Evolutionary conservation across 176 grass and related monocot genomes (phyloP).

Genomic region (Triticum urartu): DNA sequence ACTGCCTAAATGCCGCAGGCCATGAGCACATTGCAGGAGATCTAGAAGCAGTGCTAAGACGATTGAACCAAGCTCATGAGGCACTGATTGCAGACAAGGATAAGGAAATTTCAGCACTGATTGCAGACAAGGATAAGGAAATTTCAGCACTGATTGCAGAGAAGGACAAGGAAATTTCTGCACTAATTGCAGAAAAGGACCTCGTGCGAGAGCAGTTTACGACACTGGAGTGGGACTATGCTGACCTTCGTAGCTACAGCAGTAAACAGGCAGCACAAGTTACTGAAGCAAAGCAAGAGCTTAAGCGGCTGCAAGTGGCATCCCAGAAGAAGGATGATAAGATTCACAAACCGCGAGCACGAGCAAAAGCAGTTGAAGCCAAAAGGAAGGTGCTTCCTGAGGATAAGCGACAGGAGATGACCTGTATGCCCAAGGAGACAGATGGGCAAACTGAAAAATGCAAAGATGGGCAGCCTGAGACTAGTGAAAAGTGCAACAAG

Average conservation of each 20-base stretch:
- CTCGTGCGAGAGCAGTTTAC: constrained; percentile 53
- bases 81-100: background rate
- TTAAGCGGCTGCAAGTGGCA: constrained; percentile 18
- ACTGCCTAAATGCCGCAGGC: background rate
- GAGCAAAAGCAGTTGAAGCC: background rate
- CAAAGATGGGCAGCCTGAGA: background rate
- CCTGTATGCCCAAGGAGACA: constrained; percentile 27
- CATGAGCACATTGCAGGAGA: background rate
- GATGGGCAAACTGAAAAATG: constrained; percentile 10
- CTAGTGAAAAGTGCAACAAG: constrained; percentile 10
- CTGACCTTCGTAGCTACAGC: background rate
- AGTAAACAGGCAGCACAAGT: constrained; percentile 28
- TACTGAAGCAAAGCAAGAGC: constrained; percentile 44
- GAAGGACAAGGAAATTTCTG: constrained; percentile 42
- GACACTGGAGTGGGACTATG: constrained; percentile 45
- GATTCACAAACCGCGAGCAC: constrained; percentile 31
- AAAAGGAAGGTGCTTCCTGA: constrained; percentile 24
- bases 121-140: too few relatives aligned
- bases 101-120: too few relatives aligned
- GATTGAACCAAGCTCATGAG: constrained; percentile 43
- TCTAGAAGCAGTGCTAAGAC: constrained; percentile 30
- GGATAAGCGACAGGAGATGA: constrained; percentile 13
- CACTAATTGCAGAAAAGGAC: constrained; percentile 36
- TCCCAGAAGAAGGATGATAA: constrained; percentile 33
- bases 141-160: background rate